phyloP scores from a whole-genome alignment of 2,329 filamentous ascomycete genomes.

The Trichothecium sympodiale region DNA sequence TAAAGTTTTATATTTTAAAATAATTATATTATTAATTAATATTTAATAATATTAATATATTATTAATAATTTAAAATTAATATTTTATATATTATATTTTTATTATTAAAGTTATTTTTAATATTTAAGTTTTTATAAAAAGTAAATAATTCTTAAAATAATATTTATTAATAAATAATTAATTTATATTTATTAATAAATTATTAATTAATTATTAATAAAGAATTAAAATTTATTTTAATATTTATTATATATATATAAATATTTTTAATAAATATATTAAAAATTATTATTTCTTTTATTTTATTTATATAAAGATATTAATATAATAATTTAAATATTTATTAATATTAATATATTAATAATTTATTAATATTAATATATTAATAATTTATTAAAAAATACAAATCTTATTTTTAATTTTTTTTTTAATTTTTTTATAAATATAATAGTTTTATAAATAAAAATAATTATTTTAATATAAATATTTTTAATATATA shows the following conservation, averaged over 20 bases:
- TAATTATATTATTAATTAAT: not conserved
- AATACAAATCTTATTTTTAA: too few relatives aligned
- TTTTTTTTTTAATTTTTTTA: not conserved
- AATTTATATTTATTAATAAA: not conserved
- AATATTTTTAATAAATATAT: not conserved
- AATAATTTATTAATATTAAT: not conserved
- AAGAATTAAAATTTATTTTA: not conserved
- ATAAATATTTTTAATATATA: not conserved
- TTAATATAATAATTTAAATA: not conserved
- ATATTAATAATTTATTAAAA: constrained; percentile 1
- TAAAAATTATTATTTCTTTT: not conserved
- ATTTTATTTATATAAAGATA: not conserved
- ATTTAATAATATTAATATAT: too few relatives aligned
- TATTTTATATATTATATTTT: not conserved
- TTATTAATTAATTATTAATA: not conserved
- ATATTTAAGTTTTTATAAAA: not conserved
- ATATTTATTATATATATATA: not conserved
- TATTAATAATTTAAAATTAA: not conserved
- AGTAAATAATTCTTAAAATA: too few relatives aligned
- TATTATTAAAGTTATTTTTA: not conserved
- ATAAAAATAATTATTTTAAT: not conserved
- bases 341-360: not conserved
- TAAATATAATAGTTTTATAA: not conserved
- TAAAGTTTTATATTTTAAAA: not conserved
- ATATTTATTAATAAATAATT: too few relatives aligned